These are phyloP conservation scores for Striga hermonthica DNA, from an alignment of 305 asterid genomes.

Conservation along the genomic window DNA sequence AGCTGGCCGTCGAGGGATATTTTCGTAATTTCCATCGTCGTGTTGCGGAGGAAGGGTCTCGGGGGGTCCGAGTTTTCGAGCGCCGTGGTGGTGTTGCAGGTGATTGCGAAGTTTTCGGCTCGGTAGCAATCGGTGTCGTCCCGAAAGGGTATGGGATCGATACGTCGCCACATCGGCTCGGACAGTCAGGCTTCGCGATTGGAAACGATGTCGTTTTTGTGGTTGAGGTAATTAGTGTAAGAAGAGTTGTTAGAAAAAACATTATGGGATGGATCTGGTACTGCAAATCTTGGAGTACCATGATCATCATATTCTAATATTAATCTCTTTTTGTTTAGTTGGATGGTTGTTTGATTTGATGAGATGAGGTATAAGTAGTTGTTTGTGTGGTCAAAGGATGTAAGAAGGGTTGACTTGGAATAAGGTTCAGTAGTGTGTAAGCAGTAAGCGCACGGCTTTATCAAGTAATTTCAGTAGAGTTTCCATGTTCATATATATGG, in stretches of 20 bases:
- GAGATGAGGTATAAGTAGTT: too few relatives aligned
- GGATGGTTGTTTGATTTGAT: too few relatives aligned
- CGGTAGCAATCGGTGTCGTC: slow-evolving; percentile 30
- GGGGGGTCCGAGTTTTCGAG: slow-evolving; percentile 30
- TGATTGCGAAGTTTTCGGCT: slow-evolving; percentile 18
- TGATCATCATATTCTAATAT: background rate
- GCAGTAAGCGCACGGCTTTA: too few relatives aligned
- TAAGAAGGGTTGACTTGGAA: too few relatives aligned
- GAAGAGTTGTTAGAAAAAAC: background rate
- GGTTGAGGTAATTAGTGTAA: background rate
- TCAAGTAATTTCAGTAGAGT: too few relatives aligned
- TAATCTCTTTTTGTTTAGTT: too few relatives aligned
- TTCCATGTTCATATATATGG: too few relatives aligned
- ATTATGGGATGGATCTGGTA: background rate
- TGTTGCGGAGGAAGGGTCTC: background rate
- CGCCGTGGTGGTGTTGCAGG: slow-evolving; percentile 34
- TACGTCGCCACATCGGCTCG: slow-evolving; percentile 34
- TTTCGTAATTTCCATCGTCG: slow-evolving; percentile 12
- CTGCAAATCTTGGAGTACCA: background rate
- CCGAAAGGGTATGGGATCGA: slow-evolving; percentile 51
- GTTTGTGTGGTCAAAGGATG: too few relatives aligned
- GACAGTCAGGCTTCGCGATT: slow-evolving; percentile 37
- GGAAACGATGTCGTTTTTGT: background rate
- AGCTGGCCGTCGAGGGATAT: slow-evolving; percentile 43
- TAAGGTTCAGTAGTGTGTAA: too few relatives aligned